Conservation (phyloP, 1,139 yeast species). For the Diutina siamensis region DNA sequence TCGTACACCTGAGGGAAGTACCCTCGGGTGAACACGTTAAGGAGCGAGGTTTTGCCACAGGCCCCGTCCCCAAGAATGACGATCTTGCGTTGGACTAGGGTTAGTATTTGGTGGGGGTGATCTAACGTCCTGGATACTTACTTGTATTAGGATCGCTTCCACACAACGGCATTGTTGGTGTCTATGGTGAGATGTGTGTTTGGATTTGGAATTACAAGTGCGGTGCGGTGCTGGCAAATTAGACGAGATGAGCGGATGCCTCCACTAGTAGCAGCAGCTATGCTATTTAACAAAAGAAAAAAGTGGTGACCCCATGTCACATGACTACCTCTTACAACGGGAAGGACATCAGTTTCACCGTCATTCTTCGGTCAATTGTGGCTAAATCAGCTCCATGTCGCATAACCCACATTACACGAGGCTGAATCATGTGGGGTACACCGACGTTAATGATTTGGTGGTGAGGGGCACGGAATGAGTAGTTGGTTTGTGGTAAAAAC, state of each 20-base stretch:
- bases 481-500: not conserved
- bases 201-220: not conserved
- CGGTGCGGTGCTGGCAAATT: not conserved
- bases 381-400: too few relatives aligned
- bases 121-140: not conserved
- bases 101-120: not conserved
- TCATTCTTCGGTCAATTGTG: too few relatives aligned
- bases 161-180: conserved; percentile 4
- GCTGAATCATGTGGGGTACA: too few relatives aligned
- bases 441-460: too few relatives aligned
- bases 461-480: too few relatives aligned
- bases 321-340: too few relatives aligned
- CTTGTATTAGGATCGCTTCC: conserved; percentile 6
- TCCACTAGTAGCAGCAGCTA: too few relatives aligned
- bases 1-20: conserved; percentile 97
- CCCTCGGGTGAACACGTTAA: conserved; percentile 93
- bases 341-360: too few relatives aligned
- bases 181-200: not conserved
- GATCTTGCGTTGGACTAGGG: conserved; percentile 66
- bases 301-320: too few relatives aligned
- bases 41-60: conserved; percentile 64
- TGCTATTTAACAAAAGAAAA: too few relatives aligned
- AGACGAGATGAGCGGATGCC: not conserved
- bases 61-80: conserved; percentile 98
- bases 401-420: too few relatives aligned